These are phyloP conservation scores for Striga asiatica DNA, from an alignment of 257 asterid genomes.

Conservation along the genomic window DNA sequence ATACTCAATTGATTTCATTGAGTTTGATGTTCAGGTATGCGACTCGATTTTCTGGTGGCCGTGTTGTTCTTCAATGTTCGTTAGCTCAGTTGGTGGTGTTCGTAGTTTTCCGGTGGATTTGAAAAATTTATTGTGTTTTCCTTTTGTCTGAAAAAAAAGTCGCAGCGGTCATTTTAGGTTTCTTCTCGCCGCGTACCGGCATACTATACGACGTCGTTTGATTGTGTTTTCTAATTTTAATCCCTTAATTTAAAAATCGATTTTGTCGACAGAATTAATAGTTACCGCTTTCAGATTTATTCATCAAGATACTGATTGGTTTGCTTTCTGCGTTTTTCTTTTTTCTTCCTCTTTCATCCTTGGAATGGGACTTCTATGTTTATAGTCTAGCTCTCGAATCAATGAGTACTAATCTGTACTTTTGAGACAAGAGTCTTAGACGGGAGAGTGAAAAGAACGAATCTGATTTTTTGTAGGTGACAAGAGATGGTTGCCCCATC, in stretches of 20 bases:
- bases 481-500: constrained; percentile 80
- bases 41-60: neutral
- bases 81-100: neutral
- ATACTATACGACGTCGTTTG: constrained; percentile 9
- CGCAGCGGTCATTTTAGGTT: constrained; percentile 9
- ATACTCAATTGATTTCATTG: constrained; percentile 68
- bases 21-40: constrained; percentile 93
- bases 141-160: neutral
- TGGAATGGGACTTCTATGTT: constrained; percentile 22
- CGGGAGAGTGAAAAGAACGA: constrained; percentile 35
- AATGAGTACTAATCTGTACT: constrained; percentile 25
- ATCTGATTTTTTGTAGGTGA: constrained; percentile 62
- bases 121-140: neutral
- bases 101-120: constrained; percentile 3
- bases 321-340: constrained; percentile 5
- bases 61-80: neutral
- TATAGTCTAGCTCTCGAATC: constrained; percentile 30
- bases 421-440: constrained; percentile 31
- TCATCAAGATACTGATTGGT: constrained; percentile 29
- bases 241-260: too few relatives aligned
- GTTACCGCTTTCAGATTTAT: neutral
- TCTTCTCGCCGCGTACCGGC: constrained; percentile 33
- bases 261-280: too few relatives aligned
- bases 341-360: constrained; percentile 4
- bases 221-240: neutral